phyloP scores from a whole-genome alignment of 371 early-diverging fungal genomes.

The Mucor indicus region DNA sequence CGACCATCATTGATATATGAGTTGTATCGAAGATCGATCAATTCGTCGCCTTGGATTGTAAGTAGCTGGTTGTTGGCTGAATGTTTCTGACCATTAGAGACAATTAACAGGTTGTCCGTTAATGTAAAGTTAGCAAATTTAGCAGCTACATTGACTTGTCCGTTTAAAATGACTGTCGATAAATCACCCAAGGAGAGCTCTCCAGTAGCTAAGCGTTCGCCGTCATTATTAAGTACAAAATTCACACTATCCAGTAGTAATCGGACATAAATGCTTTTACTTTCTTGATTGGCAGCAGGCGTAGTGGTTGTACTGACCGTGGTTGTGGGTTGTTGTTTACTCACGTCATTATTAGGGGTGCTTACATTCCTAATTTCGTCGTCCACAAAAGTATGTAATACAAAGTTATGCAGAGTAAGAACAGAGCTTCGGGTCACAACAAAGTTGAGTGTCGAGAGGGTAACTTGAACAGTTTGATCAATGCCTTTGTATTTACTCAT shows the following conservation, averaged over 20 bases:
- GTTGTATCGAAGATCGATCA: constrained; percentile 85
- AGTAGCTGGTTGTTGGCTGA: constrained; percentile 53
- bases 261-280: constrained; percentile 56
- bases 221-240: constrained; percentile 84
- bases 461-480: constrained; percentile 80
- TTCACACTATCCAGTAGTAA: constrained; percentile 76
- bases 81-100: constrained; percentile 8
- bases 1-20: constrained; percentile 56
- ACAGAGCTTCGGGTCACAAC: constrained; percentile 86
- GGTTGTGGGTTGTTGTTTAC: background rate
- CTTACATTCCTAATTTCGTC: constrained; percentile 7
- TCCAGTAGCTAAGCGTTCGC: constrained; percentile 73
- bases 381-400: constrained; percentile 81
- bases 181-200: constrained; percentile 73
- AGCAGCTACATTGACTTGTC: constrained; percentile 70
- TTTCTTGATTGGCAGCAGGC: background rate
- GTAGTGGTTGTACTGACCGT: background rate
- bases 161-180: constrained; percentile 58
- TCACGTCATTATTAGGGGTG: background rate
- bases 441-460: constrained; percentile 80
- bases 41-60: constrained; percentile 84
- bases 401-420: constrained; percentile 80
- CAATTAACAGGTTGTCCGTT: constrained; percentile 56
- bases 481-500: constrained; percentile 69
- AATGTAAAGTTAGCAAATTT: constrained; percentile 84